Percentiles rank a stretch among this genome's conserved stretches.
Conservation (phyloP, 2,329 filamentous ascomycete genomes). For the Pyricularia sp. region DNA sequence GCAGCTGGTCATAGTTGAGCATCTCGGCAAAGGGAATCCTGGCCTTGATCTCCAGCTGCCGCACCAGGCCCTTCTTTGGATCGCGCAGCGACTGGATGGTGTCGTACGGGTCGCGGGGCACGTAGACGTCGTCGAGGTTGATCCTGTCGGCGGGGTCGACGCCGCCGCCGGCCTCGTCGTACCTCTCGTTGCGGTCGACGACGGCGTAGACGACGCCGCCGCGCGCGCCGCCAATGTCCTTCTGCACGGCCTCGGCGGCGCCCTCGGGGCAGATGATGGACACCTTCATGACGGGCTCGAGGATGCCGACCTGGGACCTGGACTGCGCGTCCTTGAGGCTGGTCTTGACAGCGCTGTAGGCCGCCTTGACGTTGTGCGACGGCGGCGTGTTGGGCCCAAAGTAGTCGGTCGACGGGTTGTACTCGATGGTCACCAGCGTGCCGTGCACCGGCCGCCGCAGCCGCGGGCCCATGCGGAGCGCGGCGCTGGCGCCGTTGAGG, state of each 20-base stretch:
- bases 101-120: slow-evolving; percentile 72
- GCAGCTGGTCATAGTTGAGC: slow-evolving; percentile 83
- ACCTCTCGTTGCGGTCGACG: slow-evolving; percentile 32
- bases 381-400: slow-evolving; percentile 53
- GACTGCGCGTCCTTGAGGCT: slow-evolving; percentile 52
- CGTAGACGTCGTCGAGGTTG: slow-evolving; percentile 65
- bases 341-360: slow-evolving; percentile 49
- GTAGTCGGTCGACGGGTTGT: slow-evolving; percentile 52
- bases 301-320: slow-evolving; percentile 42
- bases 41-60: slow-evolving; percentile 58
- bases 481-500: slow-evolving; percentile 69
- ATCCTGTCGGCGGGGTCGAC: slow-evolving; percentile 28
- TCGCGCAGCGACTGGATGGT: slow-evolving; percentile 42
- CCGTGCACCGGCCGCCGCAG: slow-evolving; percentile 70
- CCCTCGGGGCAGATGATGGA: slow-evolving; percentile 76
- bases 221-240: slow-evolving; percentile 62
- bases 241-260: slow-evolving; percentile 67
- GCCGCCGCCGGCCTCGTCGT: slow-evolving; percentile 12
- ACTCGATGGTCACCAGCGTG: slow-evolving; percentile 54
- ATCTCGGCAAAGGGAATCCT: slow-evolving; percentile 91
- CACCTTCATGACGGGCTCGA: slow-evolving; percentile 90
- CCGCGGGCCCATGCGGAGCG: slow-evolving; percentile 71
- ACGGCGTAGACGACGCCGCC: slow-evolving; percentile 68
- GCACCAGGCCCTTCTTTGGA: slow-evolving; percentile 31
- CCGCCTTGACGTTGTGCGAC: slow-evolving; percentile 52